Conservation (phyloP, 148 eudicot species). For the Silene latifolia region DNA sequence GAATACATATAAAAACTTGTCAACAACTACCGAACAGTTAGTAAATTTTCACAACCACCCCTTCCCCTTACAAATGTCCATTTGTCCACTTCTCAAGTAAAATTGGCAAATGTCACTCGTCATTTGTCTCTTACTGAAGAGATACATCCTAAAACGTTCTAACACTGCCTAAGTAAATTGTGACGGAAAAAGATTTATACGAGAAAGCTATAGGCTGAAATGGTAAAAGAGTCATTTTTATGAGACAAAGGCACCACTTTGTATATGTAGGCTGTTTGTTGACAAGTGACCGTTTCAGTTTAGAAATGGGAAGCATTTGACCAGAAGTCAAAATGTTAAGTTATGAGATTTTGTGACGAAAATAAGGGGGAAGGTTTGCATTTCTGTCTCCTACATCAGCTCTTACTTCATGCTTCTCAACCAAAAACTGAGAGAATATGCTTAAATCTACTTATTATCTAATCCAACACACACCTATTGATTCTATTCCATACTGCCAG, state of each 20-base stretch:
- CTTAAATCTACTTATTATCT: not conserved
- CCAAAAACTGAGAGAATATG: not conserved
- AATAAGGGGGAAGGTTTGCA: not conserved
- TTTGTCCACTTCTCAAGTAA: not conserved
- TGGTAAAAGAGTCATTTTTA: not conserved
- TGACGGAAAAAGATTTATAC: not conserved
- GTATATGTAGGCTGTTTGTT: not conserved
- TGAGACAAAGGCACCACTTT: not conserved
- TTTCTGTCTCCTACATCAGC: not conserved
- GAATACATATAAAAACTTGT: not conserved
- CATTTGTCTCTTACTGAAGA: not conserved
- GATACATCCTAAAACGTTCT: not conserved
- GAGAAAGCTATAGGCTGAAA: not conserved
- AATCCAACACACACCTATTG: no score
- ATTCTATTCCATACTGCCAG: not conserved
- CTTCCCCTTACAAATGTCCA: not conserved
- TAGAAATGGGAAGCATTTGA: not conserved
- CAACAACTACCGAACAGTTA: not conserved
- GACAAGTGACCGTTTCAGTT: not conserved
- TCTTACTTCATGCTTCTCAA: slow-evolving; percentile 6
- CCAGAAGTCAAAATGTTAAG: not conserved
- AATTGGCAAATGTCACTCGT: not conserved
- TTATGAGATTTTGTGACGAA: not conserved
- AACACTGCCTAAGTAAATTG: not conserved
- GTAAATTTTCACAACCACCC: not conserved